phyloP scores from a whole-genome alignment of 2,329 filamentous ascomycete species.

The Periconia sp. region DNA sequence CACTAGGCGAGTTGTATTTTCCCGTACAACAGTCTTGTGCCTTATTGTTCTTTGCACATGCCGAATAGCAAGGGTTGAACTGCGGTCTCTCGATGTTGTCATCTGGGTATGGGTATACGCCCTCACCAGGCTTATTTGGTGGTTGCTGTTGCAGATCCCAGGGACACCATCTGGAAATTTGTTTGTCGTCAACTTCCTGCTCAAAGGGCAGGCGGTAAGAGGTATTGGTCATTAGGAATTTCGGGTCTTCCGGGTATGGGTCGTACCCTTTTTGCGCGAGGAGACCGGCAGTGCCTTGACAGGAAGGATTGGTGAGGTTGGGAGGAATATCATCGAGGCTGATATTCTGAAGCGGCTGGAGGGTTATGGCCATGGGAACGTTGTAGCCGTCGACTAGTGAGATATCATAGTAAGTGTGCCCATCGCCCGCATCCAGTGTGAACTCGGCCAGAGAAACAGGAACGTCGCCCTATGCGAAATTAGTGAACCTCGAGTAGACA shows the following conservation, averaged over 20 bases:
- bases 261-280: conserved; percentile 50
- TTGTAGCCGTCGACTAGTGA: conserved; percentile 86
- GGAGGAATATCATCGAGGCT: conserved; percentile 66
- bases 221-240: conserved; percentile 62
- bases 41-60: conserved; percentile 69
- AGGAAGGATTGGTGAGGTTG: conserved; percentile 75
- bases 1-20: conserved; percentile 62
- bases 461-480: conserved; percentile 61
- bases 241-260: conserved; percentile 54
- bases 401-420: conserved; percentile 80
- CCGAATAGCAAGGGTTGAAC: conserved; percentile 78
- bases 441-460: conserved; percentile 82
- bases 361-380: conserved; percentile 64
- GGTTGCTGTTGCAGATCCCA: conserved; percentile 73
- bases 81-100: conserved; percentile 68
- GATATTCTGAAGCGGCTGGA: conserved; percentile 58
- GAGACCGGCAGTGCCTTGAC: conserved; percentile 70
- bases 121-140: conserved; percentile 70
- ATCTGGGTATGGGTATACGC: conserved; percentile 79
- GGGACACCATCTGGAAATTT: conserved; percentile 73
- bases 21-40: conserved; percentile 77
- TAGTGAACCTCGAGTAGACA: conserved; percentile 2
- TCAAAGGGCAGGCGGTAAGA: conserved; percentile 71
- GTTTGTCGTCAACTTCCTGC: conserved; percentile 55
- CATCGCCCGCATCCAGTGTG: conserved; percentile 67